Evolutionary conservation across 2,329 filamentous ascomycete species (phyloP), one percentile per base, ranked within the genome.

Genomic region (Sporothrix pseudoabietina): DNA sequence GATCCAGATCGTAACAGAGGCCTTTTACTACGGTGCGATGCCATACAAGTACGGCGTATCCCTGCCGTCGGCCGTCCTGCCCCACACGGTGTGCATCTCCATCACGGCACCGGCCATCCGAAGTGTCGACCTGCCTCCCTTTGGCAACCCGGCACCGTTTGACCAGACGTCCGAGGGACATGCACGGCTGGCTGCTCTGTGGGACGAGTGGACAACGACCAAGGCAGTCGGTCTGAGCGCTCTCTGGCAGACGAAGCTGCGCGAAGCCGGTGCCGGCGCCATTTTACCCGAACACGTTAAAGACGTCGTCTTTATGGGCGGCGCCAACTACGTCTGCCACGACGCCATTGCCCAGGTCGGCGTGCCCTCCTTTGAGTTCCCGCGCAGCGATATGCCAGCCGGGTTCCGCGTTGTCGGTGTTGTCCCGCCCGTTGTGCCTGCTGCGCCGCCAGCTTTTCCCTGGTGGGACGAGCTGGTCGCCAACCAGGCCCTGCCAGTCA

Each of bases 71-170:
- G 75, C 75, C 9, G 73, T 76, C 22, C 22, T 75, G 19, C 78
- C 80, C n/a, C 75, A 71, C 2, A 78, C 79, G 2, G 55, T 81
- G 14, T 81, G 80, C 74, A 71, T 83, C 0, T 82, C 80, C 32
- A 80, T 83, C n/a, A 82, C 81, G 8, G 76, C 80, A 2, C 82
- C 82, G 0, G 78, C 79, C 6, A 80, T 83, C 35, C 77, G 78
- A 26, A 82, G 81, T 73, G 71, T 75, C 9, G 80, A 82, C 69
- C 72, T 82, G 35, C 80, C 81, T 3, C 82, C 82, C 0, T 79
- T 80, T 70, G 80, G 78, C 12, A 79, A 78, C 59, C 77, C 78
- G 0, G 75, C 78, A 30, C 77, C 79, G 0, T 82, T 79, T 73
- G 81, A 80, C 49, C 74, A 77, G 14, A 77, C 80, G 6, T 52